A percentile compares a stretch with the other conserved stretches of the same genome.
Conservation (phyloP, 257 asterid species). For the Lycium barbarum region DNA sequence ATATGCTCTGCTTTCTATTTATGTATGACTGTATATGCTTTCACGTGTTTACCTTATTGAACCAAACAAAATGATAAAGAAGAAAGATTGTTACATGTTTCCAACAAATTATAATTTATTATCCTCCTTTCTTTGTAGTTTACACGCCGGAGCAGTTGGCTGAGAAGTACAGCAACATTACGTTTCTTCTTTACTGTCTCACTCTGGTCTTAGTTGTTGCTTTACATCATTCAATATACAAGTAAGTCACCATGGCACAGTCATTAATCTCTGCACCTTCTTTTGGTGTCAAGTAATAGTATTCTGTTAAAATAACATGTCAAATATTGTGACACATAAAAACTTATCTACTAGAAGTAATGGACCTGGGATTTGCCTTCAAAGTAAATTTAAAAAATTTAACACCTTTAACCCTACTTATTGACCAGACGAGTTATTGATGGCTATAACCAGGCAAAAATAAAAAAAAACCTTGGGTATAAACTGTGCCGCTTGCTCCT, state of each 20-base stretch:
- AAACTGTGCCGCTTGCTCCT: background rate
- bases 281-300: slow-evolving; percentile 27
- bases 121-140: slow-evolving; percentile 52
- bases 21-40: slow-evolving; percentile 18
- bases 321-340: background rate
- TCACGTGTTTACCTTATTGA: slow-evolving; percentile 20
- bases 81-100: background rate
- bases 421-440: background rate
- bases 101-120: slow-evolving; percentile 15
- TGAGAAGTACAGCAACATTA: slow-evolving; percentile 80
- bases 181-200: slow-evolving; percentile 85
- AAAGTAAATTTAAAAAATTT: background rate
- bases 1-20: background rate
- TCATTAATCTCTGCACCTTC: slow-evolving; percentile 22
- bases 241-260: slow-evolving; percentile 46
- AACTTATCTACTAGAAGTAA: background rate
- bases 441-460: slow-evolving; percentile 21
- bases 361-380: slow-evolving; percentile 11
- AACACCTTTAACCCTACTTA: background rate
- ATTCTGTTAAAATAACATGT: background rate
- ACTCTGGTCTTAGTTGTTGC: slow-evolving; percentile 69
- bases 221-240: slow-evolving; percentile 69
- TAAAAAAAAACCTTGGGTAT: slow-evolving; percentile 8
- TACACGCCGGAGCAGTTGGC: slow-evolving; percentile 94
- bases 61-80: background rate